phyloP scores from a whole-genome alignment of 148 eudicot genomes.

The Fagopyrum homotropicum region DNA sequence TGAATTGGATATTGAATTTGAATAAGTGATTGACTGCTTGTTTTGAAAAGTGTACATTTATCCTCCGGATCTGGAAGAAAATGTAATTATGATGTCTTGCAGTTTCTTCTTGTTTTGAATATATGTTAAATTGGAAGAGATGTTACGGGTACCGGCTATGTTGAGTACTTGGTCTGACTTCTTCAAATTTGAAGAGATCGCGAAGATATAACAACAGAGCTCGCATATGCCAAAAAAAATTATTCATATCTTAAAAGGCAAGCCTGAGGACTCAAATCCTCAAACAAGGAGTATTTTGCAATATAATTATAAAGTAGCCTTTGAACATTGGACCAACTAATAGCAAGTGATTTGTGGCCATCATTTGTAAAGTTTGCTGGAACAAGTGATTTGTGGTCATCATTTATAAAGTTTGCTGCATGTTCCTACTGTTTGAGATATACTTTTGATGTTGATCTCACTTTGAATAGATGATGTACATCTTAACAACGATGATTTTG shows the following conservation, averaged over 20 bases:
- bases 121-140: background rate
- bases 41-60: background rate
- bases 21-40: background rate
- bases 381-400: too few species aligned
- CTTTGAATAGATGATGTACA: background rate
- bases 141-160: background rate
- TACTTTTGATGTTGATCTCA: too few species aligned
- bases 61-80: background rate
- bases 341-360: too few species aligned
- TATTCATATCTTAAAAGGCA: background rate
- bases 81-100: background rate
- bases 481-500: background rate
- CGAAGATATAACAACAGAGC: background rate
- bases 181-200: conserved; percentile 1
- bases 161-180: conserved; percentile 1
- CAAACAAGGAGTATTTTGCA: background rate
- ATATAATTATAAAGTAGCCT: background rate
- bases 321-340: conserved; percentile 3
- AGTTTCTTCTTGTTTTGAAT: background rate
- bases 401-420: too few species aligned
- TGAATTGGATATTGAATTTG: background rate
- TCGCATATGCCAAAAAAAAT: background rate
- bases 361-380: too few species aligned
- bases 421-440: too few species aligned
- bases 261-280: background rate